Base-by-base conservation (phyloP, 352 stramenopile species). In the Globisporangium emineosum region DNA sequence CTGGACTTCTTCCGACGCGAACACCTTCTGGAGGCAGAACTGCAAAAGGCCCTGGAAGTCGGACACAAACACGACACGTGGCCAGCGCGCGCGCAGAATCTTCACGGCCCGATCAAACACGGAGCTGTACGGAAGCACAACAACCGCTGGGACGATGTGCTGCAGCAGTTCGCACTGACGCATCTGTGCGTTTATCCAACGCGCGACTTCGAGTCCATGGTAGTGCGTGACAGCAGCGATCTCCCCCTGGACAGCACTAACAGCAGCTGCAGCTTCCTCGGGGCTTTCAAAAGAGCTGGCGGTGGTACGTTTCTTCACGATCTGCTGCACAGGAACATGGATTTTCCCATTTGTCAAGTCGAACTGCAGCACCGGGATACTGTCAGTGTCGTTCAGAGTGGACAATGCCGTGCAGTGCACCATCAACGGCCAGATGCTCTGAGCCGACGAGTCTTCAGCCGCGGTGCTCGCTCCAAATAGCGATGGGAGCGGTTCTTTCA, bases 201-300 rank as follows among this genome's bases (percentile, higher is more conserved):
- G 75, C 47, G 78, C 82, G 19, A 88, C 35, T 27, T 91, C 79
- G 2, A 89, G 71, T 19, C 78, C 81, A 60, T 90, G 79, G 57
- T 66, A 73, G 49, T 79, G 68, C 33, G 63, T 55, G 2, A 78
- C 23, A 10, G 47, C 45, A 13, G 49, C 21, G n/a, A 68, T 57
- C 12, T 59, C 27, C 25, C 27, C 35, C n/a, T 33, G 32, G 21
- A 55, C 25, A 37, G 25, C 19, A 49, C 17, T 21, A 3, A 7
- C 25, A 23, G 17, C 49, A 56, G 23, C 21, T 60, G 10, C 50
- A 59, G 66, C 37, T 3, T 58, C 43, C 23, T 66, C 68, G 35
- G 57, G 62, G 6, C 61, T 60, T 61, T 72, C 35, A 12, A 42
- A 45, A 45, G 37, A 45, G 15, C 37, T n/a, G 3, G 4, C 17